Evolutionary conservation across 257 asterid species (phyloP).

Genomic region (Cruciata laevipes): DNA sequence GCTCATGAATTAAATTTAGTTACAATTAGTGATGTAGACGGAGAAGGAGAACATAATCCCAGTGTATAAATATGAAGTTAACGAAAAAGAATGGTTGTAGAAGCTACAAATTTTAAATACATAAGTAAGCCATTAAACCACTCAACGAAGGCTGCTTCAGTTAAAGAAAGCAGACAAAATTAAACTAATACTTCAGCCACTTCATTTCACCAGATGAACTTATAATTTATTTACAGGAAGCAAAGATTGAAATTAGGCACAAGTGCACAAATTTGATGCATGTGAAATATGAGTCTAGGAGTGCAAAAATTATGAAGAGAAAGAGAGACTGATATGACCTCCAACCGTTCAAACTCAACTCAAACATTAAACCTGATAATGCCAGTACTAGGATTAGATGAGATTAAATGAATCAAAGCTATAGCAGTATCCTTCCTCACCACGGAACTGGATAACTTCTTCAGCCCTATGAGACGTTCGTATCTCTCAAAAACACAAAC

Average conservation of each 20-base stretch:
- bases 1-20: conserved; percentile 12
- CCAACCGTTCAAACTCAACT: neutral
- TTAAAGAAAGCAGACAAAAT: neutral
- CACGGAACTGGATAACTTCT: neutral
- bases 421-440: neutral
- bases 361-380: neutral
- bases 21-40: neutral
- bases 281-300: neutral
- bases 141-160: neutral
- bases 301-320: neutral
- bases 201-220: neutral
- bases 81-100: neutral
- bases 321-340: neutral
- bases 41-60: neutral
- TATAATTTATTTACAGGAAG: neutral
- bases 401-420: neutral
- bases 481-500: neutral
- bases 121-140: neutral
- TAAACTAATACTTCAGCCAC: neutral
- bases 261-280: neutral
- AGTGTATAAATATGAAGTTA: neutral
- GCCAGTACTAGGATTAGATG: neutral
- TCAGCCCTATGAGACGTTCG: neutral
- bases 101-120: neutral
- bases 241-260: neutral